phyloP scores from a whole-genome alignment of 1,139 yeast species.

The Dujonia santamariae region DNA sequence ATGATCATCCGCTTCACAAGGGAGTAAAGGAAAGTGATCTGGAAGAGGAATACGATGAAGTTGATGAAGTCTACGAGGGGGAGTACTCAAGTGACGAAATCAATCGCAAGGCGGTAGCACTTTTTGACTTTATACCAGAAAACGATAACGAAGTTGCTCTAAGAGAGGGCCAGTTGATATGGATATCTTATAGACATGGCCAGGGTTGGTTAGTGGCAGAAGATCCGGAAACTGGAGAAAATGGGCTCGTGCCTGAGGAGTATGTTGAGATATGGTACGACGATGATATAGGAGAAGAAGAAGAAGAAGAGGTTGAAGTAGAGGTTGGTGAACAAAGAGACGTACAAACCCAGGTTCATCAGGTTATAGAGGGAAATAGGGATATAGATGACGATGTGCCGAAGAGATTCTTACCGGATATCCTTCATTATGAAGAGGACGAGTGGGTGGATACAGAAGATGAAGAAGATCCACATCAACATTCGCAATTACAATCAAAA shows the following conservation, averaged over 20 bases:
- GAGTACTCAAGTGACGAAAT: conserved; percentile 31
- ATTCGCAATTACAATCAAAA: not conserved
- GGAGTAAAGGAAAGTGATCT: conserved; percentile 31
- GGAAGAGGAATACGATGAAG: conserved; percentile 6
- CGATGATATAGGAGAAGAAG: too few relatives aligned
- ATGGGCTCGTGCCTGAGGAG: conserved; percentile 95
- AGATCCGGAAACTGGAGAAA: conserved; percentile 71
- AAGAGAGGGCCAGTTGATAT: conserved; percentile 76
- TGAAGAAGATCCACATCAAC: not conserved
- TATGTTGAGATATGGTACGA: conserved; percentile 72
- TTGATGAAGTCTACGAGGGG: conserved; percentile 13
- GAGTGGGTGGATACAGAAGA: conserved; percentile 7
- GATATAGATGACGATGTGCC: conserved; percentile 40
- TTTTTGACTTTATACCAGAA: conserved; percentile 88
- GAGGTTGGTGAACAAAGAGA: not conserved
- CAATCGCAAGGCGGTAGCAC: conserved; percentile 67
- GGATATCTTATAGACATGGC: conserved; percentile 90
- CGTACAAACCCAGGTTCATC: not conserved
- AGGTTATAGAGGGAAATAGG: conserved; percentile 12
- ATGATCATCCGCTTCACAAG: conserved; percentile 60
- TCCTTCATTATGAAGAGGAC: conserved; percentile 19
- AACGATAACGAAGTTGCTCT: conserved; percentile 87
- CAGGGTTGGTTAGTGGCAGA: conserved; percentile 99
- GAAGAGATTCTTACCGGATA: conserved; percentile 44
- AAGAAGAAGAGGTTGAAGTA: conserved; percentile 14